Evolutionary conservation across 2,329 filamentous ascomycete genomes (phyloP).

Genomic region (Stemphylium beticola): DNA sequence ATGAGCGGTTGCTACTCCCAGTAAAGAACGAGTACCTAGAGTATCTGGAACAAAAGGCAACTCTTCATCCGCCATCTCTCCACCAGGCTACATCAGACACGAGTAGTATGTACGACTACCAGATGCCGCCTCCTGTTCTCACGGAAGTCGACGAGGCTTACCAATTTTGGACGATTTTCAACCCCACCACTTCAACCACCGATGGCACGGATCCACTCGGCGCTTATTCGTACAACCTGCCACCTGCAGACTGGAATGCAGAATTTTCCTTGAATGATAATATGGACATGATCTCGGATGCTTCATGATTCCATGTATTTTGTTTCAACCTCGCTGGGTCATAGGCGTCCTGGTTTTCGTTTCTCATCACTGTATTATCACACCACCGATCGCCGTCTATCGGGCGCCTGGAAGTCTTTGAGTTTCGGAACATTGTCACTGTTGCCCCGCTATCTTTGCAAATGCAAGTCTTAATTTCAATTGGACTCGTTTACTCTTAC

Average conservation of each 20-base stretch:
- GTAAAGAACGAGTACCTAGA: constrained; percentile 44
- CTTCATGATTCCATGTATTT: constrained; percentile 5
- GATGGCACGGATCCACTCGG: constrained; percentile 29
- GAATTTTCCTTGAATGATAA: constrained; percentile 41
- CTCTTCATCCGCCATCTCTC: constrained; percentile 18
- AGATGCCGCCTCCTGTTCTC: constrained; percentile 9
- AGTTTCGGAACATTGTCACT: neutral
- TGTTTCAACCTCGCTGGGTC: neutral
- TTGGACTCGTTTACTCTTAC: neutral
- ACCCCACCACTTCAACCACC: constrained; percentile 34
- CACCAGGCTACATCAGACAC: constrained; percentile 10
- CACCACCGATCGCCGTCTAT: neutral
- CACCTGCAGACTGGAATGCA: constrained; percentile 40
- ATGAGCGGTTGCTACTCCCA: constrained; percentile 37
- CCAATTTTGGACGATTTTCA: constrained; percentile 39
- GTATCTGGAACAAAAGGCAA: constrained; percentile 39
- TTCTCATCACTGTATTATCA: neutral
- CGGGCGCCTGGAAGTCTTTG: neutral
- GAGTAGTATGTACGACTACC: constrained; percentile 20
- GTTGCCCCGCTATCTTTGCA: no score
- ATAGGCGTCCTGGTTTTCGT: neutral
- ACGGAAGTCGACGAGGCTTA: constrained; percentile 36
- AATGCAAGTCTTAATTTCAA: neutral
- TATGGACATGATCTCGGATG: constrained; percentile 22
- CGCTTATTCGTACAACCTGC: constrained; percentile 31